phyloP scores from a whole-genome alignment of 352 stramenopile species.

The Phytopythium ostracodes region DNA sequence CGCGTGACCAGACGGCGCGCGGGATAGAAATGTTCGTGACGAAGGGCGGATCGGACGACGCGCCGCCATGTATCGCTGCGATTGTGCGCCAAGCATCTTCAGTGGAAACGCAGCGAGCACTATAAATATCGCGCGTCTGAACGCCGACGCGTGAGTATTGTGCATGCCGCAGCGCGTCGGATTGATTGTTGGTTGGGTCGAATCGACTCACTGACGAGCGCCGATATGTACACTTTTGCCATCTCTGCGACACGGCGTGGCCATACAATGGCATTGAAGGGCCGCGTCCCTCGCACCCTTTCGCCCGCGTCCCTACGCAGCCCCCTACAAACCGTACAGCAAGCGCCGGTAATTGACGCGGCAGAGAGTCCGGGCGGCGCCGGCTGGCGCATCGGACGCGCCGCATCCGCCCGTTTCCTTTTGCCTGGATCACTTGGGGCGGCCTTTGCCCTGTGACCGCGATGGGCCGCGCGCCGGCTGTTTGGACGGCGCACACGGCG shows the following conservation, averaged over 20 bases:
- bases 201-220: background rate
- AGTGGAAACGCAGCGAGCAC: background rate
- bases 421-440: background rate
- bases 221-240: conserved; percentile 1
- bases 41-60: background rate
- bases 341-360: background rate
- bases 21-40: background rate
- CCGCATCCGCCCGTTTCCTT: conserved; percentile 1
- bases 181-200: no score
- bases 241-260: background rate
- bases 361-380: background rate
- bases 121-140: background rate
- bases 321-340: no score
- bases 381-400: background rate
- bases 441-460: background rate
- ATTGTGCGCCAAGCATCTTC: background rate
- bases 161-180: background rate
- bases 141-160: background rate
- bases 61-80: background rate
- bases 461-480: background rate
- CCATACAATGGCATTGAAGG: background rate
- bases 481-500: background rate
- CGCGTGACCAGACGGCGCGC: background rate
- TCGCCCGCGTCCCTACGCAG: conserved; percentile 1
- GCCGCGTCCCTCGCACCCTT: background rate